Conservation (phyloP, 345 rosid species). For the Acer campestre region DNA sequence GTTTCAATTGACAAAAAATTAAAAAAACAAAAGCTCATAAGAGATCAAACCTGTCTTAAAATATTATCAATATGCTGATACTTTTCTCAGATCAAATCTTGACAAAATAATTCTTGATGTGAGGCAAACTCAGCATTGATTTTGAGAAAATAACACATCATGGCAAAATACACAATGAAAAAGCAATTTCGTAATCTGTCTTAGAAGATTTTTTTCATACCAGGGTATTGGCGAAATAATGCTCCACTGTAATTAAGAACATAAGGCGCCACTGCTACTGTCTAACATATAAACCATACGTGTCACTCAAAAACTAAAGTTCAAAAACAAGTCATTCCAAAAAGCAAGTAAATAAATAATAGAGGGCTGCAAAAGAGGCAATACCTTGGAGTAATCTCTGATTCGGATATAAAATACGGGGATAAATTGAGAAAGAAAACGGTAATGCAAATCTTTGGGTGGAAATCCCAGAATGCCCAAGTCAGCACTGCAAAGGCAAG, state of each 20-base stretch:
- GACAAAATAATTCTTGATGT: background rate
- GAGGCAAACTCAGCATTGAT: background rate
- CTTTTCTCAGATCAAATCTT: background rate
- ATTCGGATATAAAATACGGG: constrained; percentile 83
- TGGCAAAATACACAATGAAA: background rate
- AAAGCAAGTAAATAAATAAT: background rate
- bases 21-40: background rate
- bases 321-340: constrained; percentile 19
- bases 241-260: constrained; percentile 88
- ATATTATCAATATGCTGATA: too few relatives aligned
- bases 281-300: constrained; percentile 54
- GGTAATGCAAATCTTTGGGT: constrained; percentile 87
- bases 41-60: background rate
- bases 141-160: background rate
- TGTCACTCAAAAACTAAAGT: constrained; percentile 26
- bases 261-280: constrained; percentile 90
- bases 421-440: constrained; percentile 84
- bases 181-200: background rate
- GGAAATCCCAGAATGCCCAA: constrained; percentile 93
- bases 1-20: too few relatives aligned
- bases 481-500: constrained; percentile 75
- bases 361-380: constrained; percentile 7
- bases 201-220: constrained; percentile 36
- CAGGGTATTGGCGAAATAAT: constrained; percentile 90
- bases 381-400: constrained; percentile 95